Percentiles rank a stretch among this genome's conserved stretches.
Evolutionary conservation across 257 asterid species (phyloP).

Genomic region (Solanum lignicaule): DNA sequence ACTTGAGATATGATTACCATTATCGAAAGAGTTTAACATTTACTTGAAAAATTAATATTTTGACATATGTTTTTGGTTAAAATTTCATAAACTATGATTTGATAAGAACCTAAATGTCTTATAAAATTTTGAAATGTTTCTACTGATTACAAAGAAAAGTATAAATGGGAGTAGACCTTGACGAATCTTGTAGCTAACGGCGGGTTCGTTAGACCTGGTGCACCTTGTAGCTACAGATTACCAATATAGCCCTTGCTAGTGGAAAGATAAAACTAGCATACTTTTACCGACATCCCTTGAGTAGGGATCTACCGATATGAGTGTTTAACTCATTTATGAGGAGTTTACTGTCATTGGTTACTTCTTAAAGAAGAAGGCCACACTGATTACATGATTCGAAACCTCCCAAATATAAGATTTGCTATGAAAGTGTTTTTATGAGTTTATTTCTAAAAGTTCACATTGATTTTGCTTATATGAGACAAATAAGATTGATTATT

Average conservation of each 20-base stretch:
- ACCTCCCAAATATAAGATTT: neutral
- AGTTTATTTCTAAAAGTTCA: neutral
- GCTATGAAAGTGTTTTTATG: neutral
- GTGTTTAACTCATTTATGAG: neutral
- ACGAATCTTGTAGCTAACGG: neutral
- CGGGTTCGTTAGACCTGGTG: neutral
- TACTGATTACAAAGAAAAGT: too few species aligned
- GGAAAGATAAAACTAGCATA: neutral
- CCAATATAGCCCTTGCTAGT: neutral
- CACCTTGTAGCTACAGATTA: neutral
- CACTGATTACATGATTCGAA: neutral
- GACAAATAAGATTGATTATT: neutral
- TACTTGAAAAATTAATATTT: neutral
- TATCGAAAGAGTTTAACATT: neutral
- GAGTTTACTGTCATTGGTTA: neutral
- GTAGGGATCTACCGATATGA: neutral
- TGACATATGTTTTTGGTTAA: neutral
- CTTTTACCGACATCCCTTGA: neutral
- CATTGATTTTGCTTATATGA: too few species aligned
- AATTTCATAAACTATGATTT: neutral
- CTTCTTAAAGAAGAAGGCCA: neutral
- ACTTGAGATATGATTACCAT: too few species aligned
- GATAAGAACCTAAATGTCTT: neutral
- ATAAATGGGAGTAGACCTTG: neutral
- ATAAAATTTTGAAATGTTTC: too few species aligned